Percentiles rank a stretch among this genome's conserved stretches.
Conservation (phyloP, 2,329 filamentous ascomycete species). For the Penicillium sp. region DNA sequence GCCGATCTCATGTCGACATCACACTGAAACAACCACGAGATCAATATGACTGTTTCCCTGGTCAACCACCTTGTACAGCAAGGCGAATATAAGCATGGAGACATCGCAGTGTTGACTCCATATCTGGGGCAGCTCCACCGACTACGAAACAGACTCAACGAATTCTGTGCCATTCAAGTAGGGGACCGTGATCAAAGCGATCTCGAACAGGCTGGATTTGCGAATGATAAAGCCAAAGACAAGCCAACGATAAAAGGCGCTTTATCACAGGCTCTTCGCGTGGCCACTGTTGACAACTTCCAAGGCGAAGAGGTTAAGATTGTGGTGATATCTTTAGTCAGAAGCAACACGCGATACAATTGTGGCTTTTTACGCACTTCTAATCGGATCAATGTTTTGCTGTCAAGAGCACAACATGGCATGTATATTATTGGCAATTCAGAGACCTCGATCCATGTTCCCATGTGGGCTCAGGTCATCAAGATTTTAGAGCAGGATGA, state of each 20-base stretch:
- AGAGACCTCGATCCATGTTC: slow-evolving; percentile 54
- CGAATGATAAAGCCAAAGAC: slow-evolving; percentile 25
- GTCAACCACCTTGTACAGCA: slow-evolving; percentile 66
- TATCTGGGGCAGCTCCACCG: slow-evolving; percentile 55
- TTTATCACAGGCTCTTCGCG: slow-evolving; percentile 51
- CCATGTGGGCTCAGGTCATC: slow-evolving; percentile 65
- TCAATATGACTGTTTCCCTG: slow-evolving; percentile 61
- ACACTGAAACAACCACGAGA: slow-evolving; percentile 55
- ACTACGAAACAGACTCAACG: slow-evolving; percentile 40
- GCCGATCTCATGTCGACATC: slow-evolving; percentile 39
- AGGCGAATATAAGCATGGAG: slow-evolving; percentile 56
- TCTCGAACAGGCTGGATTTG: slow-evolving; percentile 45
- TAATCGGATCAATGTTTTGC: slow-evolving; percentile 68
- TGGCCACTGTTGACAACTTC: slow-evolving; percentile 72
- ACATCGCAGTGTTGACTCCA: slow-evolving; percentile 70
- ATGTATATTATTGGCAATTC: slow-evolving; percentile 71
- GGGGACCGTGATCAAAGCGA: slow-evolving; percentile 62
- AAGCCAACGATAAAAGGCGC: slow-evolving; percentile 38
- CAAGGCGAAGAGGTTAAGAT: slow-evolving; percentile 75
- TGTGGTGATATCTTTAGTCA: slow-evolving; percentile 67
- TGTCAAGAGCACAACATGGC: slow-evolving; percentile 66
- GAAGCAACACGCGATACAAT: slow-evolving; percentile 61
- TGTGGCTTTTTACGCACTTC: slow-evolving; percentile 65
- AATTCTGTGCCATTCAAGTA: slow-evolving; percentile 60
- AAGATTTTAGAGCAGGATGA: slow-evolving; percentile 48